Percentiles rank a stretch among this genome's conserved stretches.
phyloP scores from a whole-genome alignment of 257 asterid species.

The Forsythia suspensa region DNA sequence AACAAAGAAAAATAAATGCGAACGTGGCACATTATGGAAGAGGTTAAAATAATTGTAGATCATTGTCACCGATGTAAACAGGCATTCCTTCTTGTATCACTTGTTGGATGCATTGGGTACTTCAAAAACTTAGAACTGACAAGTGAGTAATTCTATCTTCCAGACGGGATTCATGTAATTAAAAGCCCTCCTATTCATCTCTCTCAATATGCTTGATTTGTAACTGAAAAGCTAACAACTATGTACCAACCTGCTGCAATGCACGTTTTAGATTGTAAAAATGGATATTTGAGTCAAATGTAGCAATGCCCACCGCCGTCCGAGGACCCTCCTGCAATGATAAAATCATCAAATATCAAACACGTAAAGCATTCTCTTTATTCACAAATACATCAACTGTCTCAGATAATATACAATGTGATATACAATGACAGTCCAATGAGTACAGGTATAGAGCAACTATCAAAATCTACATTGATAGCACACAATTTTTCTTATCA shows the following conservation, averaged over 20 bases:
- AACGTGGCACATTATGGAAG: background rate
- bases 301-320: conserved; percentile 91
- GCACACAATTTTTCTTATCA: background rate
- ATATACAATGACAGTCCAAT: background rate
- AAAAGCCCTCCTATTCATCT: too few relatives aligned
- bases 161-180: background rate
- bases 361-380: background rate
- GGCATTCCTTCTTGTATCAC: background rate
- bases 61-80: conserved; percentile 11
- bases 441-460: background rate
- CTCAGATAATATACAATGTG: background rate
- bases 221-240: conserved; percentile 14
- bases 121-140: background rate
- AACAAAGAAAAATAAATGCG: conserved; percentile 6
- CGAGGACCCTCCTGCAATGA: conserved; percentile 87
- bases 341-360: conserved; percentile 20
- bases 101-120: background rate
- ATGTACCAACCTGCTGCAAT: conserved; percentile 66
- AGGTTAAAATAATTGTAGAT: conserved; percentile 10
- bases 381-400: background rate
- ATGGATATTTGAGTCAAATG: conserved; percentile 92
- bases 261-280: conserved; percentile 90
- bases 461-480: background rate
- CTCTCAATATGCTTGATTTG: background rate
- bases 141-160: background rate